Percentiles rank a stretch among this genome's conserved stretches.
Evolutionary conservation across 2,329 filamentous ascomycete genomes (phyloP).

Genomic region (Alternaria ethzedia): DNA sequence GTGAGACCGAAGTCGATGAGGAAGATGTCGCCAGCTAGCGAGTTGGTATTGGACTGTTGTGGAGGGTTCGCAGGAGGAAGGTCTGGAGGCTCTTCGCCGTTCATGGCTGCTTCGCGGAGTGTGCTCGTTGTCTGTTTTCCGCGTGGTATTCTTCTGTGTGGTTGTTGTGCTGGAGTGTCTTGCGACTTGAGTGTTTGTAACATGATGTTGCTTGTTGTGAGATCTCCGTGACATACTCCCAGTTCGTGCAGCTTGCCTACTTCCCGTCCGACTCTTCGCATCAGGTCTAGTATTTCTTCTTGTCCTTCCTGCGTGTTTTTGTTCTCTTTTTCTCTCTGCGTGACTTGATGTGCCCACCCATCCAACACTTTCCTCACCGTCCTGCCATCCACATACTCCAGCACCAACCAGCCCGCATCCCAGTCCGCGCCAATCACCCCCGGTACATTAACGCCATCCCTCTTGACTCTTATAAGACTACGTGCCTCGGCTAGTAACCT

Average conservation of each 20-base stretch:
- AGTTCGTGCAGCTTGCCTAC: slow-evolving; percentile 79
- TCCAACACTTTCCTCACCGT: slow-evolving; percentile 75
- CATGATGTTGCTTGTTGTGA: slow-evolving; percentile 98
- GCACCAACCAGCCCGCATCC: slow-evolving; percentile 66
- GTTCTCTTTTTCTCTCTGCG: slow-evolving; percentile 6
- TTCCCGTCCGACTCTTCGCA: slow-evolving; percentile 72
- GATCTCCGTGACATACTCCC: slow-evolving; percentile 92
- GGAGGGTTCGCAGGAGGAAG: background rate
- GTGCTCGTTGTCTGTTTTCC: slow-evolving; percentile 30
- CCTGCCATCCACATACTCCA: slow-evolving; percentile 61
- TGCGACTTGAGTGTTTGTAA: slow-evolving; percentile 49
- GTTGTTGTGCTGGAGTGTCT: background rate
- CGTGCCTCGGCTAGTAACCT: slow-evolving; percentile 89
- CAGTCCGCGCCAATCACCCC: slow-evolving; percentile 74
- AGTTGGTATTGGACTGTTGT: slow-evolving; percentile 7
- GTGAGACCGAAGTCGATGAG: slow-evolving; percentile 96
- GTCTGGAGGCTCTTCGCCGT: slow-evolving; percentile 14
- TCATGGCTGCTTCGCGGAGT: slow-evolving; percentile 33
- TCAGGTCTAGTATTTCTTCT: slow-evolving; percentile 56
- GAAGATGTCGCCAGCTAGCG: slow-evolving; percentile 74
- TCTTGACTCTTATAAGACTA: slow-evolving; percentile 77
- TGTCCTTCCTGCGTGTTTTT: slow-evolving; percentile 20
- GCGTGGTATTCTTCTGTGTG: background rate
- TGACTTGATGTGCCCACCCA: slow-evolving; percentile 61
- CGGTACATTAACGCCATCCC: slow-evolving; percentile 82